phyloP scores from a whole-genome alignment of 1,284 basidiomycete genomes.

The Uromyces viciae-fabae region DNA sequence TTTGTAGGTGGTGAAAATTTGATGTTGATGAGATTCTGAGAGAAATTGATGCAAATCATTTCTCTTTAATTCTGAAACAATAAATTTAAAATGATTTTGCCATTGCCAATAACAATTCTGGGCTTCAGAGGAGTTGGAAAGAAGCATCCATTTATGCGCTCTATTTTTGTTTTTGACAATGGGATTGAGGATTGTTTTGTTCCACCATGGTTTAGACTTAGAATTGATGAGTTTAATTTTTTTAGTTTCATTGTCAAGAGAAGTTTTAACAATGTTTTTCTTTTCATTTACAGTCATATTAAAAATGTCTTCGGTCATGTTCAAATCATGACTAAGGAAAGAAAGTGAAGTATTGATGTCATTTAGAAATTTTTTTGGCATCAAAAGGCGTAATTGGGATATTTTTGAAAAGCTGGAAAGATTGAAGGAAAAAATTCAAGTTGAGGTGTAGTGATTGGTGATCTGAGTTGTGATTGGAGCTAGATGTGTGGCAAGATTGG shows the following conservation, averaged over 20 bases:
- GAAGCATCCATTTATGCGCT: background rate
- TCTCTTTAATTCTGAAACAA: conserved; percentile 3
- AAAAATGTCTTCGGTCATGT: too few relatives aligned
- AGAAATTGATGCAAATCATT: conserved; percentile 11
- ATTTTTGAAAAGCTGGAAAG: too few relatives aligned
- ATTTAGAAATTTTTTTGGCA: too few relatives aligned
- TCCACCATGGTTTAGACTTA: background rate
- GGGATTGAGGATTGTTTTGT: background rate
- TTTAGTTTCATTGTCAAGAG: background rate
- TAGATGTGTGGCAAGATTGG: too few relatives aligned
- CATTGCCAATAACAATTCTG: background rate
- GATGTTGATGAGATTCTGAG: background rate
- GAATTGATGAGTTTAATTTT: background rate
- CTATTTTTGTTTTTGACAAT: background rate
- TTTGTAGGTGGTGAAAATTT: background rate
- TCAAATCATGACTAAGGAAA: too few relatives aligned
- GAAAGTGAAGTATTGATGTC: too few relatives aligned
- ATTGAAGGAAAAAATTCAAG: too few relatives aligned
- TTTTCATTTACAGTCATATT: too few relatives aligned
- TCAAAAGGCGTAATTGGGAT: too few relatives aligned
- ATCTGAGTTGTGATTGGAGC: too few relatives aligned
- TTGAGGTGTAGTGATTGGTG: too few relatives aligned
- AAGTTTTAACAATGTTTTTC: too few relatives aligned
- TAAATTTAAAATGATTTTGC: background rate
- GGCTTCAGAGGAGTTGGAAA: background rate